phyloP scores from a whole-genome alignment of 1,139 yeast genomes.

The Yamadazyma atlantica region DNA sequence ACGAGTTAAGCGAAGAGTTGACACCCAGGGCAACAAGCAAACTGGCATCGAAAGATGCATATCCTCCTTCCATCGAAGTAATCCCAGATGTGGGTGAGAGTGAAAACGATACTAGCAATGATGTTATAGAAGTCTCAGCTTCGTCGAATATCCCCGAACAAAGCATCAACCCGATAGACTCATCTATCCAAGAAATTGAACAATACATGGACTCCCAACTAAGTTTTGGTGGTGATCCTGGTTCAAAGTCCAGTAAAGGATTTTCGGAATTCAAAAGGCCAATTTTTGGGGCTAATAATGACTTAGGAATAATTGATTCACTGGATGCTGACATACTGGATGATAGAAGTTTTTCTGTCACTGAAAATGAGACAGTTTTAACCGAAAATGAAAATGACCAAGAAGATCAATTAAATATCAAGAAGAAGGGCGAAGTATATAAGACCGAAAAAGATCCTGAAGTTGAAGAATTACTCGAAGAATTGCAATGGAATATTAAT shows the following conservation, averaged over 20 bases:
- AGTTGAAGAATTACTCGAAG: constrained; percentile 70
- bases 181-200: constrained; percentile 46
- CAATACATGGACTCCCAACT: constrained; percentile 40
- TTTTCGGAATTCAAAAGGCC: constrained; percentile 1
- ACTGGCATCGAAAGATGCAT: constrained; percentile 2
- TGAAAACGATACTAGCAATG: neutral
- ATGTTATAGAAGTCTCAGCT: constrained; percentile 7
- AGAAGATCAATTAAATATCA: constrained; percentile 24
- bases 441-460: constrained; percentile 43
- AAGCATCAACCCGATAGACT: constrained; percentile 16
- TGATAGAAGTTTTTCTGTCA: constrained; percentile 14
- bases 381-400: constrained; percentile 13
- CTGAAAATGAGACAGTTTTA: constrained; percentile 11
- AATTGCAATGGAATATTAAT: constrained; percentile 67
- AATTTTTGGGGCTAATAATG: neutral
- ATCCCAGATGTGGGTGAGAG: neutral
- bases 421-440: constrained; percentile 15
- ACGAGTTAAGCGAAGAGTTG: constrained; percentile 6
- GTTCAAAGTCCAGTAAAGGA: constrained; percentile 1
- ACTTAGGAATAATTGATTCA: constrained; percentile 11
- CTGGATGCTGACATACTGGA: constrained; percentile 17
- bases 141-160: constrained; percentile 3
- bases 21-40: neutral
- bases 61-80: neutral
- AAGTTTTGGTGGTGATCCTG: constrained; percentile 16